phyloP scores from a whole-genome alignment of 768 basidiomycete genomes.

The Serendipita indica region DNA sequence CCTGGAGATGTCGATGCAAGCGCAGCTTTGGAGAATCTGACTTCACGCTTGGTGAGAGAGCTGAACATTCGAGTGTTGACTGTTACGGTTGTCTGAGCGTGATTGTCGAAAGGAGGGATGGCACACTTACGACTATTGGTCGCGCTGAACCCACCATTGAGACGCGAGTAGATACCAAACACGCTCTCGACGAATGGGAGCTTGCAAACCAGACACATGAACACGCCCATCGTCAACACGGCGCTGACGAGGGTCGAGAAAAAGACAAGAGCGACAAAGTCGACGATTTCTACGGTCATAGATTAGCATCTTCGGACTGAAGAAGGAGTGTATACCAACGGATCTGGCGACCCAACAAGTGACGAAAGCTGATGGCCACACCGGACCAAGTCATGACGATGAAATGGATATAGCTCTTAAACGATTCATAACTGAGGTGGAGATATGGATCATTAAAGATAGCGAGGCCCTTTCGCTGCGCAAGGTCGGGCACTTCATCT shows the following conservation, averaged over 20 bases:
- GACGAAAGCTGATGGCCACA: not conserved
- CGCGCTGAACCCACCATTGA: conserved; percentile 4
- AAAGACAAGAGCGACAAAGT: not conserved
- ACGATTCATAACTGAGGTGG: not conserved
- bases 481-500: conserved; percentile 7
- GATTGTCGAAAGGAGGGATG: not conserved
- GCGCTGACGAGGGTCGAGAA: not conserved
- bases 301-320: no score
- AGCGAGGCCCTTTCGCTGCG: not conserved
- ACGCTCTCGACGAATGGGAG: not conserved
- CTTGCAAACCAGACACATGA: not conserved
- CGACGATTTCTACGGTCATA: not conserved
- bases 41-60: conserved; percentile 4
- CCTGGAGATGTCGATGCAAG: not conserved
- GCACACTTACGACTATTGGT: not conserved
- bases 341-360: not conserved
- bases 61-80: not conserved
- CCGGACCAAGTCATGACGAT: not conserved
- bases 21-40: conserved; percentile 2
- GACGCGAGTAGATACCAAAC: not conserved
- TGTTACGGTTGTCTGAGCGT: not conserved
- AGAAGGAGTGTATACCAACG: not conserved
- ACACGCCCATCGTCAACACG: conserved; percentile 1
- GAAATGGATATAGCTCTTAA: not conserved
- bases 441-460: conserved; percentile 8